Evolutionary conservation across 495 filamentous ascomycete genomes (phyloP), one percentile per base, ranked within the genome.

Genomic region (Podospora conica): DNA sequence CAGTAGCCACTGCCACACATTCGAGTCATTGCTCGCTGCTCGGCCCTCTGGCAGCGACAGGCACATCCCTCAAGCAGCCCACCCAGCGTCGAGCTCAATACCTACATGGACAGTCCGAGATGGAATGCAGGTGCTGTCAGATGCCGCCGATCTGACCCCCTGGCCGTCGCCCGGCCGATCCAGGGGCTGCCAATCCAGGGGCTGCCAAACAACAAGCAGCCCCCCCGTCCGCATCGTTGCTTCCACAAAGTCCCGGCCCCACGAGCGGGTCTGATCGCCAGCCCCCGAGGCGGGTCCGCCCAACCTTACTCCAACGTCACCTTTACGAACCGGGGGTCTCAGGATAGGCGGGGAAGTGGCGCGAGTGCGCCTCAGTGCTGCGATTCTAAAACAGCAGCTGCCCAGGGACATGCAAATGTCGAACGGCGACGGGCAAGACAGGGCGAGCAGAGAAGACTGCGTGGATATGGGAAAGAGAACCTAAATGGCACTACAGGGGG

Each of bases 71-170:
- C 12, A 40, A 15, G 5, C 3, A 40, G 31, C 31, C 28, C 28
- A 29, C 11, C 28, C 28, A 29, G 28, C 28, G 1, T 4, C 33
- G 33, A 15, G 12, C 1, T 18, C 15, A 40, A 40, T 15, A 40
- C 4, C 11, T 15, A 15, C 11, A 33, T 4, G 11, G 31, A 15
- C 3, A 12, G 31, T 12, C 31, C 1, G 11, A 12, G 11, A 5
- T 4, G 12, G 31, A 3, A 0, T 15, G 31, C 3, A 4, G 9
- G 11, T 3, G 3, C 1, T n/a, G 11, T 0, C 0, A 3, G 31
- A 5, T 33, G 11, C 5, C 31, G 31, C 31, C 12, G 11, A 33
- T 12, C 2, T 4, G 1, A 33, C 11, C 29, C 10, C 28, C 6
- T n/a, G n/a, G n/a, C 9, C 31, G 12, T 15, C 12, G 12, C 4